These are phyloP conservation scores for Aspergillus olivimuriae DNA, from an alignment of 495 filamentous ascomycete species.

Conservation along the genomic window DNA sequence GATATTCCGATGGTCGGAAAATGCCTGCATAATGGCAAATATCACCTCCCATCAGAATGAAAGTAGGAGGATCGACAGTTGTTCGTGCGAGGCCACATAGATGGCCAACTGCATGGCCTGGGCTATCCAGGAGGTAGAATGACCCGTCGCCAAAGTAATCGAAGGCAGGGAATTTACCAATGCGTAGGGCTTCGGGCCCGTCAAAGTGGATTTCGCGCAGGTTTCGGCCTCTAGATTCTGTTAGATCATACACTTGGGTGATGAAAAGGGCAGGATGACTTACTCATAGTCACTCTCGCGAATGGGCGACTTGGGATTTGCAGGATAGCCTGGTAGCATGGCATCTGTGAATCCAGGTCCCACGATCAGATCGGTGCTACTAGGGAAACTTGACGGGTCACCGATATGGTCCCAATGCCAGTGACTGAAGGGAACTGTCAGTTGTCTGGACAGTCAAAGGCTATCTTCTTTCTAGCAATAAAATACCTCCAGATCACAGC, in stretches of 20 bases:
- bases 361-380: conserved; percentile 45
- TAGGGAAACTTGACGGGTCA: conserved; percentile 45
- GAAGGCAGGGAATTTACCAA: conserved; percentile 36
- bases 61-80: conserved; percentile 29
- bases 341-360: conserved; percentile 48
- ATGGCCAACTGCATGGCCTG: conserved; percentile 42
- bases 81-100: conserved; percentile 35
- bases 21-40: conserved; percentile 46
- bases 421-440: conserved; percentile 19
- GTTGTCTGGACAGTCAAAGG: not conserved
- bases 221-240: conserved; percentile 3
- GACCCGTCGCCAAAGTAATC: conserved; percentile 49
- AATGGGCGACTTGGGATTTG: conserved; percentile 30
- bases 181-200: conserved; percentile 8
- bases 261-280: conserved; percentile 24
- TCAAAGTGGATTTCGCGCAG: conserved; percentile 44
- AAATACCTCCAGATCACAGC: conserved; percentile 46
- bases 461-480: not conserved
- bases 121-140: conserved; percentile 41
- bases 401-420: conserved; percentile 58
- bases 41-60: conserved; percentile 41
- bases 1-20: conserved; percentile 44
- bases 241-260: too few relatives aligned
- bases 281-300: conserved; percentile 39
- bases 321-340: conserved; percentile 46